phyloP scores from a whole-genome alignment of 2,329 filamentous ascomycete species.

The Colletotrichum gloeosporioides region DNA sequence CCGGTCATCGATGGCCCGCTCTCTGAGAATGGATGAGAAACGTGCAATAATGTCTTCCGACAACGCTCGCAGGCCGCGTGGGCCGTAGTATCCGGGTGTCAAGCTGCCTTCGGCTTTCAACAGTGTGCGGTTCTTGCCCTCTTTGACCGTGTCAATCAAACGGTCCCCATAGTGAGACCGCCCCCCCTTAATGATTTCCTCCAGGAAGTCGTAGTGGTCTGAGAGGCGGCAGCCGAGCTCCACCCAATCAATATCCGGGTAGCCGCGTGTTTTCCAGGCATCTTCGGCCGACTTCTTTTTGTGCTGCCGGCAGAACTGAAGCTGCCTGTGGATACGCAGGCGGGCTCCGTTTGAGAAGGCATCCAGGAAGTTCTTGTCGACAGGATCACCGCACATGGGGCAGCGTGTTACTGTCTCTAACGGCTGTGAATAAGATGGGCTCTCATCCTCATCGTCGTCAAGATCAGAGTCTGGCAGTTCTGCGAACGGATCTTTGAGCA shows the following conservation, averaged over 20 bases:
- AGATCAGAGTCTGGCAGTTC: slow-evolving; percentile 7
- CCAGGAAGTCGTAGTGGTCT: slow-evolving; percentile 59
- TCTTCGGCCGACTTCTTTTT: slow-evolving; percentile 58
- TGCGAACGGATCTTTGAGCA: slow-evolving; percentile 1
- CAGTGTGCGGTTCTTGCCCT: slow-evolving; percentile 65
- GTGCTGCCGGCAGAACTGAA: slow-evolving; percentile 69
- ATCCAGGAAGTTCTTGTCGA: slow-evolving; percentile 61
- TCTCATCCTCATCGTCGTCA: not conserved
- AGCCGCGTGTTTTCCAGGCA: slow-evolving; percentile 57
- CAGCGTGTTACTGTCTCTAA: slow-evolving; percentile 51
- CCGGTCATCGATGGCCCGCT: slow-evolving; percentile 66
- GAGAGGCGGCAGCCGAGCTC: slow-evolving; percentile 63
- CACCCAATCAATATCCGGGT: slow-evolving; percentile 76
- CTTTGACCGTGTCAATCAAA: slow-evolving; percentile 59
- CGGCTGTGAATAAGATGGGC: slow-evolving; percentile 18
- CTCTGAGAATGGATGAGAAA: slow-evolving; percentile 65
- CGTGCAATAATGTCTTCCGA: slow-evolving; percentile 69
- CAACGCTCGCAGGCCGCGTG: slow-evolving; percentile 74
- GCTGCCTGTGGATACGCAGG: slow-evolving; percentile 64
- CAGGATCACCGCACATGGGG: slow-evolving; percentile 69
- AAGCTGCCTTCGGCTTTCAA: slow-evolving; percentile 62
- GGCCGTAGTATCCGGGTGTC: slow-evolving; percentile 84
- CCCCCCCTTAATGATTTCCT: slow-evolving; percentile 63
- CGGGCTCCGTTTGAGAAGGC: slow-evolving; percentile 52
- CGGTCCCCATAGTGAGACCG: slow-evolving; percentile 65